Base-by-base conservation (phyloP, 2,329 filamentous ascomycete species). In the Penicillium sp. region DNA sequence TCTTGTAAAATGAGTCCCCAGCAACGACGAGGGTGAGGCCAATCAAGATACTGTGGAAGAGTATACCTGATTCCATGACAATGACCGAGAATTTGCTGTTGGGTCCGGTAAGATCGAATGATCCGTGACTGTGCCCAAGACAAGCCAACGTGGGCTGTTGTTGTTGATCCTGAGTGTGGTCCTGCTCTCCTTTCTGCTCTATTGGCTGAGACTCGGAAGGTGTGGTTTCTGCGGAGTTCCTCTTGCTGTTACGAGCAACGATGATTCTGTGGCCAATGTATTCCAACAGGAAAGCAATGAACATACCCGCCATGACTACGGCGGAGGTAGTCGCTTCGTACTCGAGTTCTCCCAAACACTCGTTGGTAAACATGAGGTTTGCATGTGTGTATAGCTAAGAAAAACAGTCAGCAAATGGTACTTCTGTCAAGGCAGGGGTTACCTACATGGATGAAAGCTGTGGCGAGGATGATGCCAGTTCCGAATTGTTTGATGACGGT, bases 221-320 rank as follows among this genome's bases (percentile, higher is more conserved):
- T 42, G n/a, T 55, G 37, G 30, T 59, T 63, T 45, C 53, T 4
- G n/a, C 10, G 10, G 17, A 12, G 6, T 0, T 17, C 1, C 11
- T 44, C 33, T 30, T 72, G 65, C 2, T 52, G 47, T 19, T 46
- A 19, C 60, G 63, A 8, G 67, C 60, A 11, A 62, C 64, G 0
- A 88, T 77, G 44, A 88, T 70, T 1, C 87, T 82, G 37, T 85
- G 81, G 40, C 86, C 85, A 12, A 83, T 59, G 63, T 85, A 90
- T 67, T 92, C 89, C 35, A 90, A 78, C 1, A 89, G 64, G 70
- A 91, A 91, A 0, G 88, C 87, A 3, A 91, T 61, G 69, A 91
- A 88, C 1, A 90, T 74, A 0, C 89, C 89, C 0, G 85, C 88
- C 84, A 91, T 88, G 44, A 88, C 80, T 38, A 92, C 84, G 2